Percentiles rank a stretch among this genome's conserved stretches.
These are phyloP conservation scores for Ziziphus jujuba DNA, from an alignment of 306 rosid genomes.

Conservation along the genomic window DNA sequence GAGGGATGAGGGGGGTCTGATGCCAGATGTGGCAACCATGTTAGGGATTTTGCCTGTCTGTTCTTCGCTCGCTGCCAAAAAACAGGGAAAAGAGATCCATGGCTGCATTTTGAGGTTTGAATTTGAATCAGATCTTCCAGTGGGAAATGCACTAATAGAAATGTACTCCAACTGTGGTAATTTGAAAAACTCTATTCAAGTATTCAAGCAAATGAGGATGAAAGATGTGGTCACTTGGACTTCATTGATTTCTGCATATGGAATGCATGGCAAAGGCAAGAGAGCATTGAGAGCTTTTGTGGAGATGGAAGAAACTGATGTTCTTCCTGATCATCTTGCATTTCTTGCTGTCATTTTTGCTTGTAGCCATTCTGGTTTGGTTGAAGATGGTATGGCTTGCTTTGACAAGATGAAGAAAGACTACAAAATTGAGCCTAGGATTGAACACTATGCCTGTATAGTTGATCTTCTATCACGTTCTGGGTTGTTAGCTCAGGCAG, in stretches of 20 bases:
- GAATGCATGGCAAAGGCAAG: slow-evolving; percentile 60
- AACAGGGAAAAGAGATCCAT: slow-evolving; percentile 59
- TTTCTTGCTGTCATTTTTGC: slow-evolving; percentile 55
- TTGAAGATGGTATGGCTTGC: slow-evolving; percentile 58
- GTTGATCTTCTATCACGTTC: slow-evolving; percentile 67
- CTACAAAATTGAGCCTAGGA: slow-evolving; percentile 48
- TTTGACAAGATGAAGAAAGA: slow-evolving; percentile 59
- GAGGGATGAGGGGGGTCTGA: slow-evolving; percentile 33
- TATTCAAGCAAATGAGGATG: slow-evolving; percentile 40
- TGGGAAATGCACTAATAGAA: slow-evolving; percentile 68
- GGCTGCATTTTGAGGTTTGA: slow-evolving; percentile 48
- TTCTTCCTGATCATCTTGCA: slow-evolving; percentile 58
- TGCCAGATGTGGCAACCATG: slow-evolving; percentile 36
- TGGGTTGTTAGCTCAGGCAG: slow-evolving; percentile 54
- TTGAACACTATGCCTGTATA: slow-evolving; percentile 61
- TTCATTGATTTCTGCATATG: slow-evolving; percentile 62
- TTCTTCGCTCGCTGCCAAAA: slow-evolving; percentile 28
- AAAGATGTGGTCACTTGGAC: slow-evolving; percentile 70
- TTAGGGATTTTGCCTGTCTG: slow-evolving; percentile 34
- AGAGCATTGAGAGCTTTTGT: slow-evolving; percentile 51
- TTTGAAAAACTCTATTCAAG: slow-evolving; percentile 43
- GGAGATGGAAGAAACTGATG: slow-evolving; percentile 45
- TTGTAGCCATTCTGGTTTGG: slow-evolving; percentile 71
- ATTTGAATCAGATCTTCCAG: slow-evolving; percentile 42
- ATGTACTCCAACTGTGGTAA: slow-evolving; percentile 72